phyloP scores from a whole-genome alignment of 495 filamentous ascomycete species.

The Lepidopterella palustris region DNA sequence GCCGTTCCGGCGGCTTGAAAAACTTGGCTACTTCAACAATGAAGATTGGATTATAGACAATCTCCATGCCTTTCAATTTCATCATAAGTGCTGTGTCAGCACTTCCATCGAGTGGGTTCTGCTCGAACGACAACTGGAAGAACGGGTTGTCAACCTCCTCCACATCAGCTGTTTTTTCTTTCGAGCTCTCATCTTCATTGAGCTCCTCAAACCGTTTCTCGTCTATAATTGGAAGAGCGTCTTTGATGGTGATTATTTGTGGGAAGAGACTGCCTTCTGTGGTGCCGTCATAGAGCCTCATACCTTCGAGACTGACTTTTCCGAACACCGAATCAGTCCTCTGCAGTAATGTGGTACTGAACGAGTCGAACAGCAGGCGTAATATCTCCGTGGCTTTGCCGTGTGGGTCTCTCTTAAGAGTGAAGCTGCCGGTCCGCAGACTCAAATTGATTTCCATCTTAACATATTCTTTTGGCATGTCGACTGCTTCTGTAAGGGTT shows the following conservation, averaged over 20 bases:
- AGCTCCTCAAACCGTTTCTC: constrained; percentile 56
- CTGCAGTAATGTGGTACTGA: constrained; percentile 79
- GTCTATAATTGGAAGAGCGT: constrained; percentile 53
- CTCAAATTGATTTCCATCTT: constrained; percentile 88
- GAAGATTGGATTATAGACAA: constrained; percentile 93
- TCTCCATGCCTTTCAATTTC: constrained; percentile 90
- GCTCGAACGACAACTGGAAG: constrained; percentile 86
- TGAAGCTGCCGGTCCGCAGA: constrained; percentile 88
- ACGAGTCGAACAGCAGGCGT: constrained; percentile 86
- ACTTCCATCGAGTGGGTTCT: constrained; percentile 87
- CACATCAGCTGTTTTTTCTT: constrained; percentile 35
- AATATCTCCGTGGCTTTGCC: constrained; percentile 70
- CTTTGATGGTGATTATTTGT: constrained; percentile 92
- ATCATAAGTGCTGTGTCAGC: constrained; percentile 84
- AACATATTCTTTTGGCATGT: constrained; percentile 80
- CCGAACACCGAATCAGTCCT: constrained; percentile 83
- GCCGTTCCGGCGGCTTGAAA: constrained; percentile 89
- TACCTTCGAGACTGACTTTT: constrained; percentile 81
- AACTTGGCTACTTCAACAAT: constrained; percentile 84
- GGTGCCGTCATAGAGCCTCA: constrained; percentile 93
- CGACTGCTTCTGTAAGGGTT: constrained; percentile 74
- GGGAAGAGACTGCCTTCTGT: constrained; percentile 83
- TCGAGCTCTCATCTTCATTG: constrained; percentile 38
- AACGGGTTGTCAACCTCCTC: constrained; percentile 60
- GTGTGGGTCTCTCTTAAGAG: constrained; percentile 81